A percentile compares a stretch with the other conserved stretches of the same genome.
These are phyloP conservation scores for Bryum argenteum DNA, from an alignment of 225 moss, liverwort and hornwort species.

Conservation along the genomic window DNA sequence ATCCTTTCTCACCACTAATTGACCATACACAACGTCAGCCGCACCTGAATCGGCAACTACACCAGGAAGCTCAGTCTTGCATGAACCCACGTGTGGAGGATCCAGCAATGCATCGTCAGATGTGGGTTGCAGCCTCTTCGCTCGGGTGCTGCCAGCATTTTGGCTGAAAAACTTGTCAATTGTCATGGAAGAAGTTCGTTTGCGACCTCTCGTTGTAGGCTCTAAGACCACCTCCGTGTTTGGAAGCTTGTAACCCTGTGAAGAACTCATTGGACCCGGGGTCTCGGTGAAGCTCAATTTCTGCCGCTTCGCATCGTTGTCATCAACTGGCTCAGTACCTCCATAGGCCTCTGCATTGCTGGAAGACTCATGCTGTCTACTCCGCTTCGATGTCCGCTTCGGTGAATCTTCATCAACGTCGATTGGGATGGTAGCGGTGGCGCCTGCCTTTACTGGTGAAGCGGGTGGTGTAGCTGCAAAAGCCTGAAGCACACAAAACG, in stretches of 20 bases:
- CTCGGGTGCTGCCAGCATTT: conserved; percentile 33
- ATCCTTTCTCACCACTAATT: conserved; percentile 54
- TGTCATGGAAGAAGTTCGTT: conserved; percentile 39
- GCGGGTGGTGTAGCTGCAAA: conserved; percentile 33
- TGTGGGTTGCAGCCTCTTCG: conserved; percentile 32
- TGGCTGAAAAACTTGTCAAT: conserved; percentile 58
- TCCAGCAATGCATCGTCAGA: conserved; percentile 20
- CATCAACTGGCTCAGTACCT: conserved; percentile 29
- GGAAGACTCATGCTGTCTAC: conserved; percentile 30
- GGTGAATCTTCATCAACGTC: conserved; percentile 37
- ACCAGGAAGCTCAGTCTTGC: conserved; percentile 23
- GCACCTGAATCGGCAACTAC: conserved; percentile 28
- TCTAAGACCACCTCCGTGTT: conserved; percentile 21
- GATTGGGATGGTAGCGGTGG: conserved; percentile 41
- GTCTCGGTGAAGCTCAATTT: conserved; percentile 31
- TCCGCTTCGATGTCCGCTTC: conserved; percentile 42
- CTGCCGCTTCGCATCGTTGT: conserved; percentile 42
- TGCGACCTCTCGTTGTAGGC: conserved; percentile 30
- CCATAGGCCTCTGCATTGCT: conserved; percentile 17
- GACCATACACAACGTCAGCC: conserved; percentile 55
- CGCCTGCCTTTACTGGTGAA: conserved; percentile 31
- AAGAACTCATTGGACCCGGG: conserved; percentile 11
- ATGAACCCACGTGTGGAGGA: too few species aligned
- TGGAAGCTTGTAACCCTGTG: conserved; percentile 19
- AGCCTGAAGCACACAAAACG: conserved; percentile 38